phyloP scores from a whole-genome alignment of 2,329 filamentous ascomycete species.

The Orbilia brochopaga region DNA sequence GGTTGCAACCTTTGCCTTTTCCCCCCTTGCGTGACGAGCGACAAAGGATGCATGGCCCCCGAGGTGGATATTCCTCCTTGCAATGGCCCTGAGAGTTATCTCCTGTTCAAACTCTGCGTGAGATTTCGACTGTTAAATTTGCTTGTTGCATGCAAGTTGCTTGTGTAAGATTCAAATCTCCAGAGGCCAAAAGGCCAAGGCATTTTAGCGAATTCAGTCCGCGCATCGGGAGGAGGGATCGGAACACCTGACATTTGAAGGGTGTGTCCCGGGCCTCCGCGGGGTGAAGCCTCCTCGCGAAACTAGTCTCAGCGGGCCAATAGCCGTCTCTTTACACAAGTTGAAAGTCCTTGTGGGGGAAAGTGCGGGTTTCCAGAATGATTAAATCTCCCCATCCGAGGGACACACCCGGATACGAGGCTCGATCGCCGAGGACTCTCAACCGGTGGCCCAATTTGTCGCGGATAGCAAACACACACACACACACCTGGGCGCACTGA shows the following conservation, averaged over 20 bases:
- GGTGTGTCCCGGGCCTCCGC: slow-evolving; percentile 22
- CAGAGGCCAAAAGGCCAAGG: too few species aligned
- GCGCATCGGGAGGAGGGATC: background rate
- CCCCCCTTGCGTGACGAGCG: too few species aligned
- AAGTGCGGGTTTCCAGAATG: slow-evolving; percentile 16
- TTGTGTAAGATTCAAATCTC: too few species aligned
- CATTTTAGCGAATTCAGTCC: too few species aligned
- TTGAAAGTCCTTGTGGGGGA: slow-evolving; percentile 37
- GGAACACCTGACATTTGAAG: background rate
- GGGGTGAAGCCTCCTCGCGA: slow-evolving; percentile 3
- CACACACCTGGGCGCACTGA: background rate
- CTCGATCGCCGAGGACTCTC: slow-evolving; percentile 43
- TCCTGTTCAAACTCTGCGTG: too few species aligned
- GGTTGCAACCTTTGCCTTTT: background rate
- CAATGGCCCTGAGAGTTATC: background rate
- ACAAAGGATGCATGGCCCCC: background rate
- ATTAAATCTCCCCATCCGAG: slow-evolving; percentile 1
- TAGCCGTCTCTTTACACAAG: slow-evolving; percentile 24
- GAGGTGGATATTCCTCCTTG: background rate
- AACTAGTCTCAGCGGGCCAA: background rate
- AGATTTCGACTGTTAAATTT: too few species aligned
- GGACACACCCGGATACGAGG: background rate
- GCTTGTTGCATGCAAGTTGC: background rate
- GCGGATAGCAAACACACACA: background rate
- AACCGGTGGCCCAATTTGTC: background rate